Conservation (phyloP, 768 basidiomycete genomes). For the Pleurotus eryngii region DNA sequence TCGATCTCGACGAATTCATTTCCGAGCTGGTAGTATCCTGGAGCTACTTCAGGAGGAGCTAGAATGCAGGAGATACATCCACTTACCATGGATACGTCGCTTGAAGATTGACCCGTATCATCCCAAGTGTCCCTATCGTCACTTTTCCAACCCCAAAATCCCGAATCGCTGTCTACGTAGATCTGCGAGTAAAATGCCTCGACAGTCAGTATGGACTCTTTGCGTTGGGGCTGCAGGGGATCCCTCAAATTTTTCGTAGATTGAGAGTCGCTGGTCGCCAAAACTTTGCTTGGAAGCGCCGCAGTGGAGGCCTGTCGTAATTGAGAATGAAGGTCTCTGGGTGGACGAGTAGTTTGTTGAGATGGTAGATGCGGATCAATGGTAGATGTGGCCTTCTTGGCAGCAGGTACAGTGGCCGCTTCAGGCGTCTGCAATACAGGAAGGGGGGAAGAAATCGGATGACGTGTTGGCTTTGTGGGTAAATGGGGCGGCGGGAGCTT, state of each 20-base stretch:
- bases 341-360: too few species aligned
- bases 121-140: slow-evolving; percentile 1
- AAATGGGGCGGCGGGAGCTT: slow-evolving; percentile 13
- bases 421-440: not conserved
- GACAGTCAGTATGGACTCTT: not conserved
- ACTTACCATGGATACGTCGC: not conserved
- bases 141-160: slow-evolving; percentile 3
- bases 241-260: not conserved
- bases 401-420: not conserved
- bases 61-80: not conserved
- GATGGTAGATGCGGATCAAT: too few species aligned
- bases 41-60: not conserved
- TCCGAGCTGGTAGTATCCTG: not conserved
- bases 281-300: not conserved
- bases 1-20: not conserved
- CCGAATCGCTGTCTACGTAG: not conserved
- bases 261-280: not conserved
- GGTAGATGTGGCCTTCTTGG: not conserved
- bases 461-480: not conserved
- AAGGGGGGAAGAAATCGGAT: not conserved
- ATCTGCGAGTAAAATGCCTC: not conserved
- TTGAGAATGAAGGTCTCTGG: too few species aligned
- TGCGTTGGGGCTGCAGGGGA: not conserved
- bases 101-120: not conserved
- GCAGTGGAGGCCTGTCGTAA: too few species aligned